Percentiles rank a stretch among this genome's conserved stretches.
Evolutionary conservation across 768 basidiomycete species (phyloP).

Genomic region (Dioszegia crocea): DNA sequence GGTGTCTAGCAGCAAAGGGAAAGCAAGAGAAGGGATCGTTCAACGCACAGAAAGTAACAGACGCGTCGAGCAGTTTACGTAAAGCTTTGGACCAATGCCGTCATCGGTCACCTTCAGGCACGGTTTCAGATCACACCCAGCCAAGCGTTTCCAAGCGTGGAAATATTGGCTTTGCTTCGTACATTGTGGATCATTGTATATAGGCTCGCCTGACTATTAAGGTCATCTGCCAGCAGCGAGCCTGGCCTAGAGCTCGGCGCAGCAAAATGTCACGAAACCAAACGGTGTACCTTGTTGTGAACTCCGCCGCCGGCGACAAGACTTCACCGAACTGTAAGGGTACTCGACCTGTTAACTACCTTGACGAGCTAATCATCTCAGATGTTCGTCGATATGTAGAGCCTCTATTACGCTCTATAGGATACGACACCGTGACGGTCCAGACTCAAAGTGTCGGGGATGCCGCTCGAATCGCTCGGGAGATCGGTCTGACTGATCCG

Average conservation of each 20-base stretch:
- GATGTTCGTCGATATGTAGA: conserved; percentile 57
- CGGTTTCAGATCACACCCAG: neutral
- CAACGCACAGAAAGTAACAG: neutral
- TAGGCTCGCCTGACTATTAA: too few relatives aligned
- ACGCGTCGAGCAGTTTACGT: neutral
- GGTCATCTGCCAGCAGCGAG: too few relatives aligned
- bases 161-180: too few relatives aligned
- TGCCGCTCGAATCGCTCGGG: conserved; percentile 30
- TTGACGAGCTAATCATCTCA: too few relatives aligned
- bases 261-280: neutral
- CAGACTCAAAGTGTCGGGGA: conserved; percentile 53
- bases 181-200: too few relatives aligned
- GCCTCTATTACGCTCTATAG: neutral
- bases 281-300: conserved; percentile 60
- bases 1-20: neutral
- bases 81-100: too few relatives aligned
- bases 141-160: too few relatives aligned
- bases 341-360: too few relatives aligned
- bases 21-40: neutral
- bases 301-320: conserved; percentile 67
- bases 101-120: neutral
- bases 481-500: conserved; percentile 1
- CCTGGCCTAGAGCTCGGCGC: too few relatives aligned
- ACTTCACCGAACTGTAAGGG: conserved; percentile 54
- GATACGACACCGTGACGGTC: neutral